Conservation (phyloP, 345 rosid species). For the Salix caprea region DNA sequence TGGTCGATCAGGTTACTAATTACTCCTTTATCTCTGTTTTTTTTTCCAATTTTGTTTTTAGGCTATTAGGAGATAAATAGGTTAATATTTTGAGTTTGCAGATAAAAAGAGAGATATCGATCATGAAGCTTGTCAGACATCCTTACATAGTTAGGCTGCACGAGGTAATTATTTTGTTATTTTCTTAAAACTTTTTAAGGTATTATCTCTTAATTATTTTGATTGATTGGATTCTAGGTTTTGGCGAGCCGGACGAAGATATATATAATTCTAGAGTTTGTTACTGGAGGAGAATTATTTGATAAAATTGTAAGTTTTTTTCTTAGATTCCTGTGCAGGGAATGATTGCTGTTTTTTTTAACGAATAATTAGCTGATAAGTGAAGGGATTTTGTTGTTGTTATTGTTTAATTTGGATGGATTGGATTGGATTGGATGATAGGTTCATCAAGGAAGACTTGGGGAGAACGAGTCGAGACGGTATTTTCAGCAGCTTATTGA, state of each 20-base stretch:
- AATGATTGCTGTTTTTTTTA: not conserved
- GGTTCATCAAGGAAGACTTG: slow-evolving; percentile 68
- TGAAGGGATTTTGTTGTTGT: not conserved
- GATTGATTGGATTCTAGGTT: slow-evolving; percentile 38
- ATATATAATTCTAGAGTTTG: slow-evolving; percentile 86
- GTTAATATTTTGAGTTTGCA: slow-evolving; percentile 12
- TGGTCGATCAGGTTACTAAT: slow-evolving; percentile 86
- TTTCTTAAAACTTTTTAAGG: not conserved
- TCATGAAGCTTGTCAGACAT: slow-evolving; percentile 89
- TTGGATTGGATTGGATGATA: not conserved
- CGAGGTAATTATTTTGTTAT: slow-evolving; percentile 47
- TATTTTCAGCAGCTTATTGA: slow-evolving; percentile 94
- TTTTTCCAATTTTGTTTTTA: not conserved
- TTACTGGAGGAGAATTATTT: slow-evolving; percentile 79
- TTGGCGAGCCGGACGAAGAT: slow-evolving; percentile 71
- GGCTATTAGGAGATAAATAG: not conserved
- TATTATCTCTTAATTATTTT: not conserved
- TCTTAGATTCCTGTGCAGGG: not conserved
- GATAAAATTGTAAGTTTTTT: slow-evolving; percentile 71
- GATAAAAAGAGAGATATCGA: slow-evolving; percentile 89
- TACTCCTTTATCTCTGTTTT: not conserved
- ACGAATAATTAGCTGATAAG: not conserved
- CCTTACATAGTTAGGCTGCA: slow-evolving; percentile 75
- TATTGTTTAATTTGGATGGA: not conserved
- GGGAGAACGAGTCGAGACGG: slow-evolving; percentile 63